Conservation (phyloP, 2,329 filamentous ascomycete genomes). For the Corniculantispora saksenae region DNA sequence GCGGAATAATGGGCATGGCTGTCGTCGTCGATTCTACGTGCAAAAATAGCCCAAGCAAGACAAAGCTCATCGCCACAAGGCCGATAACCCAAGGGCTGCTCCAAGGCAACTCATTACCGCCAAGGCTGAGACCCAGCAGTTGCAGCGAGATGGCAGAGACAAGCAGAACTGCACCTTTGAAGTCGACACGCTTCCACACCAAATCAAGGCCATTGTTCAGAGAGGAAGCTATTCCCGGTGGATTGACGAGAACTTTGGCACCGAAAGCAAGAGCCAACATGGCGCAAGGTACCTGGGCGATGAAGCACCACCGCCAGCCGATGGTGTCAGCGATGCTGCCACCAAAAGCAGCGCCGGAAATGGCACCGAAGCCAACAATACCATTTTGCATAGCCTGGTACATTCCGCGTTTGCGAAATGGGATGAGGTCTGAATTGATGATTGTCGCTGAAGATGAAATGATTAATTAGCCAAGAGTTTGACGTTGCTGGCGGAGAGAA, state of each 20-base stretch:
- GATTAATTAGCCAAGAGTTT: background rate
- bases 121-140: conserved; percentile 55
- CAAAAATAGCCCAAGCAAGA: conserved; percentile 47
- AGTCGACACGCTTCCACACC: conserved; percentile 58
- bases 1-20: conserved; percentile 55
- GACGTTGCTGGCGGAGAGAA: background rate
- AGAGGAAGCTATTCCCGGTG: conserved; percentile 31
- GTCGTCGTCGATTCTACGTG: conserved; percentile 49
- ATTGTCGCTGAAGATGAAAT: conserved; percentile 34
- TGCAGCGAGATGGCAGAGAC: conserved; percentile 60
- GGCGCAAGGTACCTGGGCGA: conserved; percentile 63
- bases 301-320: conserved; percentile 69
- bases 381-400: conserved; percentile 63
- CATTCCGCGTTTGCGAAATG: conserved; percentile 55
- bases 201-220: conserved; percentile 34
- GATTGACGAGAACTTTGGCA: conserved; percentile 52
- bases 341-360: conserved; percentile 64
- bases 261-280: conserved; percentile 55
- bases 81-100: conserved; percentile 47
- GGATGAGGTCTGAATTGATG: conserved; percentile 65
- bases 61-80: conserved; percentile 44
- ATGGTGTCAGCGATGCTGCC: conserved; percentile 64
- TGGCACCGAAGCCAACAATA: conserved; percentile 62
- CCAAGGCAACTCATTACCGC: conserved; percentile 58
- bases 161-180: conserved; percentile 57